A percentile compares a stretch with the other conserved stretches of the same genome.
phyloP scores from a whole-genome alignment of 164 flowering plant species.

The Tetracentron sinense region DNA sequence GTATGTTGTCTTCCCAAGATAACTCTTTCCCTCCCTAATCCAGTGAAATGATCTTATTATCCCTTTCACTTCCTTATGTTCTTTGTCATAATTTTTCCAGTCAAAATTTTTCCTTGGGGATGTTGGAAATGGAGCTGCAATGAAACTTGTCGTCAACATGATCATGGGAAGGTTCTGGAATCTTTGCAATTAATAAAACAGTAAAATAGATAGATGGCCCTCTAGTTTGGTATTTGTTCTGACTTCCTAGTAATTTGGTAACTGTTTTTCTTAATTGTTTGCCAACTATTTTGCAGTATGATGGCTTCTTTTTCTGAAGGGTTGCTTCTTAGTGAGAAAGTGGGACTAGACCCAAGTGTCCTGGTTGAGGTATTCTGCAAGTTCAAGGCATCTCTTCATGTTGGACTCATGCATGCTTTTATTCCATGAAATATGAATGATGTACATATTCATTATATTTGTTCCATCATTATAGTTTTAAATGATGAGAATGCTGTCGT shows the following conservation, averaged over 20 bases:
- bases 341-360: constrained; percentile 74
- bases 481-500: no score
- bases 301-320: constrained; percentile 98
- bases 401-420: not conserved
- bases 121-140: constrained; percentile 97
- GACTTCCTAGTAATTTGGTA: not conserved
- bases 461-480: not conserved
- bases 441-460: no score
- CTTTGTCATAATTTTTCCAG: constrained; percentile 32
- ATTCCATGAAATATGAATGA: no score
- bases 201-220: not conserved
- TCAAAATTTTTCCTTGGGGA: constrained; percentile 91
- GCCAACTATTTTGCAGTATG: constrained; percentile 53
- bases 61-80: not conserved
- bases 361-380: constrained; percentile 61
- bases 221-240: not conserved
- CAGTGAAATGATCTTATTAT: not conserved
- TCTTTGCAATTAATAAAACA: not conserved
- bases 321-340: constrained; percentile 79
- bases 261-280: not conserved
- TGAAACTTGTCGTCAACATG: constrained; percentile 98
- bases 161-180: constrained; percentile 85
- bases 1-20: constrained; percentile 25
- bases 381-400: not conserved
- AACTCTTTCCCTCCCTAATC: not conserved